A percentile compares a stretch with the other conserved stretches of the same genome.
These are phyloP conservation scores for Solanum hybrid DNA, from an alignment of 305 asterid species.

Conservation along the genomic window DNA sequence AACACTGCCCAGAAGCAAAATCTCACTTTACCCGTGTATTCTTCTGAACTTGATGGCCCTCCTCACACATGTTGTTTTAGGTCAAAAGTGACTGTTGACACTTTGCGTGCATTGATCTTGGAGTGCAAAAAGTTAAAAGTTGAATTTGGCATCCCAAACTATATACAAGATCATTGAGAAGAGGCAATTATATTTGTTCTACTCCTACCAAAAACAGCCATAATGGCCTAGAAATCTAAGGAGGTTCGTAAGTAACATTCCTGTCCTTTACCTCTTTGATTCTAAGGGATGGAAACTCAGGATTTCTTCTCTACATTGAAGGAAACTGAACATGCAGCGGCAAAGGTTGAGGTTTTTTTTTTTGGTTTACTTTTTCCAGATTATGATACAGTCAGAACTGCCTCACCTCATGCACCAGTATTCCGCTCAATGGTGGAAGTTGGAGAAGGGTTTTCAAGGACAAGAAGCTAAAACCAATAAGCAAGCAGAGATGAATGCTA, in stretches of 20 bases:
- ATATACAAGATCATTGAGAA: neutral
- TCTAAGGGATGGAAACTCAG: neutral
- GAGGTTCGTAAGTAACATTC: neutral
- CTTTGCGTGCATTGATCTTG: neutral
- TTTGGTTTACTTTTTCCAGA: slow-evolving; percentile 31
- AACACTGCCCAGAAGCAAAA: slow-evolving; percentile 55
- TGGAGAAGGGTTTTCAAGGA: slow-evolving; percentile 39
- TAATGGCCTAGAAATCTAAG: neutral
- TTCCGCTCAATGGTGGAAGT: slow-evolving; percentile 50
- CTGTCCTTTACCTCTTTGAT: neutral
- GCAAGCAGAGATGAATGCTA: slow-evolving; percentile 76
- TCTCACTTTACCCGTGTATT: slow-evolving; percentile 46
- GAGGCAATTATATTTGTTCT: neutral
- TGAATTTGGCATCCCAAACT: neutral
- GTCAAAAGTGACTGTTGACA: slow-evolving; percentile 39
- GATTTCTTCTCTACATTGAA: slow-evolving; percentile 52
- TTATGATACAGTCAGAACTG: slow-evolving; percentile 38
- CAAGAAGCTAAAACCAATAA: slow-evolving; percentile 55
- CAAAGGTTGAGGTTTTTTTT: slow-evolving; percentile 37
- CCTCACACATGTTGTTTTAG: slow-evolving; percentile 59
- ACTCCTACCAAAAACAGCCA: neutral
- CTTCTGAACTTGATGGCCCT: slow-evolving; percentile 58
- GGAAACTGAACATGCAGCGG: slow-evolving; percentile 87
- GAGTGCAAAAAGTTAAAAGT: neutral
- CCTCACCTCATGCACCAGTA: slow-evolving; percentile 38